These are phyloP conservation scores for Yamadazyma diospyri DNA, from an alignment of 1,139 yeast species.

Conservation along the genomic window DNA sequence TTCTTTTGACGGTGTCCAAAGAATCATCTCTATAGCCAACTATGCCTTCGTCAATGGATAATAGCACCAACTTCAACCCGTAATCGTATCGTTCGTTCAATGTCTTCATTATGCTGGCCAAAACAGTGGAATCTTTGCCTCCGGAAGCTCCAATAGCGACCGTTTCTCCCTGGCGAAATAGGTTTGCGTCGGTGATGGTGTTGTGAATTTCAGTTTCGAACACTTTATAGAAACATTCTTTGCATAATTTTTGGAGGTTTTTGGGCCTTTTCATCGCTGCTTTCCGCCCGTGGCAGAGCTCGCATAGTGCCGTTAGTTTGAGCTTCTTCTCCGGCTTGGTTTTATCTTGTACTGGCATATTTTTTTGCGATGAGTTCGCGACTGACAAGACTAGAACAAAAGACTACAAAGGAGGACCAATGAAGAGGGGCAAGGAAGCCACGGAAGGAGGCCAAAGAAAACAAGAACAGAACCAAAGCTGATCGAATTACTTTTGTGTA, in stretches of 20 bases:
- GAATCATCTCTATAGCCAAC: slow-evolving; percentile 97
- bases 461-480: too few species aligned
- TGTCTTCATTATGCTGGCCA: slow-evolving; percentile 83
- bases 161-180: slow-evolving; percentile 76
- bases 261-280: slow-evolving; percentile 93
- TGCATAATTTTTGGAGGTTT: slow-evolving; percentile 87
- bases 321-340: slow-evolving; percentile 21
- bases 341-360: slow-evolving; percentile 4
- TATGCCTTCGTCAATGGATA: slow-evolving; percentile 95
- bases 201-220: slow-evolving; percentile 96
- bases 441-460: background rate
- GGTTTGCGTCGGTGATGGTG: slow-evolving; percentile 67
- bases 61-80: slow-evolving; percentile 74
- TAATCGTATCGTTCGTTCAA: slow-evolving; percentile 85
- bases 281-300: slow-evolving; percentile 78
- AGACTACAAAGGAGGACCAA: background rate
- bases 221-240: slow-evolving; percentile 81
- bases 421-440: background rate
- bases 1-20: slow-evolving; percentile 91
- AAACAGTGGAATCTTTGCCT: slow-evolving; percentile 95
- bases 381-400: background rate
- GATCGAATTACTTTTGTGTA: background rate
- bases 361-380: slow-evolving; percentile 4
- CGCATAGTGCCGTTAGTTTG: slow-evolving; percentile 59
- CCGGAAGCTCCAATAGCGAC: slow-evolving; percentile 99